Evolutionary conservation across 73 alveolate species (phyloP), one percentile per base, ranked within the genome.

Genomic region (Symbiodinium natans): DNA sequence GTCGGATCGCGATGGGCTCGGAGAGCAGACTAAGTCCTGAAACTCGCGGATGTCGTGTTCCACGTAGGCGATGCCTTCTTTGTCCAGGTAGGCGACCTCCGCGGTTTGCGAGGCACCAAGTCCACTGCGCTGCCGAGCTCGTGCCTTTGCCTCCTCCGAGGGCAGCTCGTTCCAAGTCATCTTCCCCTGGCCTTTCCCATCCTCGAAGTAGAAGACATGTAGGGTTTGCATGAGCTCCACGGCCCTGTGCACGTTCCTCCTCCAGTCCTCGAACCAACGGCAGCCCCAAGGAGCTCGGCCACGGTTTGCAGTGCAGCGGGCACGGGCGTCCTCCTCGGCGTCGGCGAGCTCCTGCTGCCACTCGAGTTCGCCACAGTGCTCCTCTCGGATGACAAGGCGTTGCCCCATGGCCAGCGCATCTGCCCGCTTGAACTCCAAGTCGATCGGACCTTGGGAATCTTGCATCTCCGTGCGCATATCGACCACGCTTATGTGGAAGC

Each of bases 341-440:
- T 43, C 56, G 56, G 56, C 56, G 56, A 43, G 56, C 11, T 43
- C 56, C 11, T 43, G 56, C 56, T 43, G 56, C 56, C 56, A 43
- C 11, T 43, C 56, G 11, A 43, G 56, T 8, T 43, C 56, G 11
- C 56, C 29, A 52, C 68, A 52, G 68, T 5, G 68, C 68, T 5
- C 27, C 7, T 17, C 6, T 27, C 68, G n/a, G 17, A 27, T 52
- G 29, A 27, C 68, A 4, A 63, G 36, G 31, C 9, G 21, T 29
- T 83, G 92, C 19, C 92, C 75, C 92, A 83, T 83, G 59, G 92
- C 92, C 25, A 23, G 13, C 10, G 92, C 56, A 15, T 83, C 92
- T 11, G 92, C 92, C 31, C 0, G 19, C 41, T 83, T 41, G 92
- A 83, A 83, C 25, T 29, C 46, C 40, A 83, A 39, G 71, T 83